Evolutionary conservation across 2,329 filamentous ascomycete genomes (phyloP), one percentile per base, ranked within the genome.

Genomic region (Neonectria punicea): DNA sequence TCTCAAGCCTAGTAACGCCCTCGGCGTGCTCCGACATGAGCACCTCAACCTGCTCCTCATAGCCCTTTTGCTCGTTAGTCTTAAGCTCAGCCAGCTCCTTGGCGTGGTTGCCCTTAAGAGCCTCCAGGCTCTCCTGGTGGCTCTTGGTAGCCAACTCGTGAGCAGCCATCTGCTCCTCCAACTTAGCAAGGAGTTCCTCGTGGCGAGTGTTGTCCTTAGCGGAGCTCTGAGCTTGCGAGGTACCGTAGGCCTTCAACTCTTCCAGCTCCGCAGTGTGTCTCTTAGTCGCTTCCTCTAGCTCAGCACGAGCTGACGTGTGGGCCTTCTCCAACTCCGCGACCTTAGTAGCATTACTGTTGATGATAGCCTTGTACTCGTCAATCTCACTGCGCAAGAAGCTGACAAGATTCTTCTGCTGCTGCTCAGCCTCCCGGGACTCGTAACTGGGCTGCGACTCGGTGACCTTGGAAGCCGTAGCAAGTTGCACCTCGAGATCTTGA

Each of bases 351-450:
- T 94, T 93, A 69, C 83, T 85, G 67, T 87, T 86, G 72, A 97
- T 90, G 41, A 92, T 87, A 4, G 86, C 82, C 80, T 92, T 94
- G 80, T 97, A 94, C 75, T 93, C 90, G 56, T 94, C 89, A 58
- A 98, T 90, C 76, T 97, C 91, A 64, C 81, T 85, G 67, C 92
- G 91, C 46, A 98, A 80, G 49, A 83, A 84, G 39, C 84, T 81
- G 36, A 92, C 81, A 53, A 90, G 80, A 39, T 86, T 83, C 63
- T 90, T 82, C 66, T 93, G 89, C 74, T 86, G 85, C 44, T 79
- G 78, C 39, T 86, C 80, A 2, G 78, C 81, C 65, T 88, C 77
- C 2, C 82, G 79, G 20, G 67, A 70, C 7, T 79, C 80, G 14
- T 78, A 79, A 36, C 80, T 76, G 14, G 83, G 79, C 56, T 82